phyloP scores from a whole-genome alignment of 23 red algal species.

The Gracilaria gracilis region DNA sequence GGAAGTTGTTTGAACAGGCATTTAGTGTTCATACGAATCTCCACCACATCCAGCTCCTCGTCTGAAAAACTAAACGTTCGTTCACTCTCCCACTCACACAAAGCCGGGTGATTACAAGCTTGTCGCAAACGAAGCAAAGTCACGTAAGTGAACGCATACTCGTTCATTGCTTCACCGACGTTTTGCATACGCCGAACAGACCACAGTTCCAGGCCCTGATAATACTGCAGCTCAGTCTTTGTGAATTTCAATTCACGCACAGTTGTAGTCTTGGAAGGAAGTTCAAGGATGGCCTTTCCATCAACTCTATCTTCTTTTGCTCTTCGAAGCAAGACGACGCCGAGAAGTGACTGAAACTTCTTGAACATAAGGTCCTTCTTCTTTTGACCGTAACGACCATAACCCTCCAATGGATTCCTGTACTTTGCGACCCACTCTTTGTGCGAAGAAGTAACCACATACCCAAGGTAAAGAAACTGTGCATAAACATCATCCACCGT shows the following conservation, averaged over 20 bases:
- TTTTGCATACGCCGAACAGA: conserved; percentile 18
- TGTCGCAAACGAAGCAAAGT: conserved; percentile 71
- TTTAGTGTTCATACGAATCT: conserved; percentile 30
- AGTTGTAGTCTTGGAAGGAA: conserved; percentile 43
- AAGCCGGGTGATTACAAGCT: conserved; percentile 60
- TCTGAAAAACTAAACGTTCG: conserved; percentile 39
- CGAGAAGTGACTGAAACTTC: conserved; percentile 68
- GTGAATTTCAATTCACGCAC: conserved; percentile 46
- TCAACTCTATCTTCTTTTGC: conserved; percentile 64
- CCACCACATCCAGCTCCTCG: conserved; percentile 47
- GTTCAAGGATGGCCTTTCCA: conserved; percentile 58
- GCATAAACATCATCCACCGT: conserved; percentile 79
- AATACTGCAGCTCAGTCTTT: conserved; percentile 31
- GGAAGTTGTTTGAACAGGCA: conserved; percentile 26
- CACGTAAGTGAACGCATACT: background rate
- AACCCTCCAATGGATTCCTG: conserved; percentile 41
- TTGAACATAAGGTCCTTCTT: conserved; percentile 16
- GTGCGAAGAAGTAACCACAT: conserved; percentile 60
- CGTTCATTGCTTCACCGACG: conserved; percentile 2
- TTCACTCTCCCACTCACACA: conserved; percentile 27
- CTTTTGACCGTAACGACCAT: background rate
- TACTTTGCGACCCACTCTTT: conserved; percentile 37
- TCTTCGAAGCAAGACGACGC: conserved; percentile 71
- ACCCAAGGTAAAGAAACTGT: conserved; percentile 81
- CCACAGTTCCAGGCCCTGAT: conserved; percentile 9